Conservation (phyloP, 306 rosid genomes). For the Myrica gale region DNA sequence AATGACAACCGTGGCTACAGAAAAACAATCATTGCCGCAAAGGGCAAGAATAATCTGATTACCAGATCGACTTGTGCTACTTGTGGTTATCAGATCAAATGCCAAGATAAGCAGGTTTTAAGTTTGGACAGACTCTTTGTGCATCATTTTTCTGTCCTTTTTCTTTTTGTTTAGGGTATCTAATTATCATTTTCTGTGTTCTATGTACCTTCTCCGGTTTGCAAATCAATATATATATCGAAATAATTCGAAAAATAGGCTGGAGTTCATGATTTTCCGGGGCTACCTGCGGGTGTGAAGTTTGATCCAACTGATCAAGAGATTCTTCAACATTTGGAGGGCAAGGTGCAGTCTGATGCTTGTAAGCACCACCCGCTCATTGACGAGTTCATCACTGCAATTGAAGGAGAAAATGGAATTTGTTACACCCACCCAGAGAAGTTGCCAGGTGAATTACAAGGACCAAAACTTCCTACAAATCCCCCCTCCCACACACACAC, state of each 20-base stretch:
- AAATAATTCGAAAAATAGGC: background rate
- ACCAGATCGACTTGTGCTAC: constrained; percentile 53
- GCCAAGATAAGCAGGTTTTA: constrained; percentile 54
- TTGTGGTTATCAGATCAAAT: constrained; percentile 71
- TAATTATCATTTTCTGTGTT: background rate
- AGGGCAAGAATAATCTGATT: constrained; percentile 42
- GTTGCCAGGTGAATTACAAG: constrained; percentile 51
- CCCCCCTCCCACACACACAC: no score
- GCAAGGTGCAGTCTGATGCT: constrained; percentile 56
- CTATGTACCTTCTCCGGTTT: background rate
- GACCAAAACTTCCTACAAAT: background rate
- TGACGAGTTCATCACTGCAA: constrained; percentile 72
- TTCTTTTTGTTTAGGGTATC: background rate
- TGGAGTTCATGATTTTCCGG: constrained; percentile 57
- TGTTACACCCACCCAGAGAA: constrained; percentile 80
- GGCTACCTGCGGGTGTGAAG: constrained; percentile 80
- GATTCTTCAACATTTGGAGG: constrained; percentile 74
- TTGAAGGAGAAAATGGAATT: constrained; percentile 78
- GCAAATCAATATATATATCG: background rate
- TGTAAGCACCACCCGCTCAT: constrained; percentile 58
- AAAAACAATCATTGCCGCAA: constrained; percentile 37
- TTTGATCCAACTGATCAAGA: constrained; percentile 87
- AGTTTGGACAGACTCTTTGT: background rate
- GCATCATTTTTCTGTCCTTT: background rate
- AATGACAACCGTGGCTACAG: constrained; percentile 38